A percentile compares a stretch with the other conserved stretches of the same genome.
phyloP scores from a whole-genome alignment of 306 rosid species.

The Cucumis hystrix region DNA sequence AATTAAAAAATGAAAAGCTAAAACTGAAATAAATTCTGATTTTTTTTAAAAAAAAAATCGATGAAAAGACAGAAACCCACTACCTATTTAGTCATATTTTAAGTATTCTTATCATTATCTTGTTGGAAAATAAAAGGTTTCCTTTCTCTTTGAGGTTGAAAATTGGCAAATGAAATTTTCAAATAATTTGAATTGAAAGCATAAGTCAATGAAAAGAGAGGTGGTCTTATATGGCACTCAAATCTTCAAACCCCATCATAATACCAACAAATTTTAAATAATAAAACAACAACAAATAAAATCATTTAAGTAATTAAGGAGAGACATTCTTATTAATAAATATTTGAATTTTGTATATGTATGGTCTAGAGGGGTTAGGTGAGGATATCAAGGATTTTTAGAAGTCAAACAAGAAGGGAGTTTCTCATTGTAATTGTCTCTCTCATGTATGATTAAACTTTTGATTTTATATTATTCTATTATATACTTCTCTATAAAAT shows the following conservation, averaged over 20 bases:
- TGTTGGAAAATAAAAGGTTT: slow-evolving; percentile 13
- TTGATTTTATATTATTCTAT: slow-evolving; percentile 2
- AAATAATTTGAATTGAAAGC: slow-evolving; percentile 15
- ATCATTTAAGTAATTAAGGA: background rate
- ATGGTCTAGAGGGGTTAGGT: slow-evolving; percentile 18
- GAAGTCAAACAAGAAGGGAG: slow-evolving; percentile 10
- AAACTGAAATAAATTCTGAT: too few relatives aligned
- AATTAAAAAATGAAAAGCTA: slow-evolving; percentile 13
- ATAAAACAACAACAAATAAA: background rate
- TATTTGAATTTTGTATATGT: background rate
- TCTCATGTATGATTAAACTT: background rate
- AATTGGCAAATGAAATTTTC: too few relatives aligned
- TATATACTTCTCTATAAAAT: background rate
- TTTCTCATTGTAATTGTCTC: background rate
- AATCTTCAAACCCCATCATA: background rate
- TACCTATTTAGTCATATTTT: slow-evolving; percentile 28
- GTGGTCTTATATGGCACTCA: slow-evolving; percentile 26
- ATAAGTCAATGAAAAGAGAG: slow-evolving; percentile 70
- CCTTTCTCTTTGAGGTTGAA: slow-evolving; percentile 31
- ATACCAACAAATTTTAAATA: background rate
- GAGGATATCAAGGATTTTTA: slow-evolving; percentile 18
- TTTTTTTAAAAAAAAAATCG: background rate
- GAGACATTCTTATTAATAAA: too few relatives aligned
- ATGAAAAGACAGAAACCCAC: slow-evolving; percentile 49
- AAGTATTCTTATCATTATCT: slow-evolving; percentile 34